Evolutionary conservation across 208 protist species (phyloP).

Genomic region (Trypanosoma theileri): DNA sequence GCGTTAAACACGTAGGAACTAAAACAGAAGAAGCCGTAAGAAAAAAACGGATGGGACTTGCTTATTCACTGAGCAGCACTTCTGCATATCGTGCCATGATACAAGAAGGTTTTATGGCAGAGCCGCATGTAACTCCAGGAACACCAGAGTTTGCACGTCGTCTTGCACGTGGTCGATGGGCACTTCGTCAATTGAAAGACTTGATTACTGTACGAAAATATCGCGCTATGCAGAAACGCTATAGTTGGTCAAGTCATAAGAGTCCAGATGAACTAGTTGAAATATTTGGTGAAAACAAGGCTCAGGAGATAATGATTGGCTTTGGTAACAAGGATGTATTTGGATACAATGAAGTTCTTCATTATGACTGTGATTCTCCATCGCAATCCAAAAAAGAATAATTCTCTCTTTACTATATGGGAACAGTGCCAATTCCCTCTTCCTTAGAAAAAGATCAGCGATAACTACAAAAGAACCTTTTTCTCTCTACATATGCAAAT

Average conservation of each 20-base stretch:
- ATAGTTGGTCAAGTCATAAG: constrained; percentile 56
- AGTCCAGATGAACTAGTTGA: constrained; percentile 39
- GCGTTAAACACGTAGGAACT: neutral
- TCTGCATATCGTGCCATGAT: constrained; percentile 45
- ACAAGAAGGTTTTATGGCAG: constrained; percentile 53
- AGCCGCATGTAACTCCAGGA: constrained; percentile 34
- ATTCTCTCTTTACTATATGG: too few relatives aligned
- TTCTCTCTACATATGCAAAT: too few relatives aligned
- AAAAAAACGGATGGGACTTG: neutral
- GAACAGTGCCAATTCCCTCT: too few relatives aligned
- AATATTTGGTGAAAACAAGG: constrained; percentile 30
- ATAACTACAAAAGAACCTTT: too few relatives aligned
- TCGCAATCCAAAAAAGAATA: neutral
- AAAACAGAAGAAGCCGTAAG: neutral
- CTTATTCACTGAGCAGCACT: constrained; percentile 7
- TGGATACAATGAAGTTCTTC: constrained; percentile 31
- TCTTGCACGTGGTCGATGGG: constrained; percentile 59
- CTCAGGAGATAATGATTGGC: constrained; percentile 37
- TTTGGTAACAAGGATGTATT: constrained; percentile 56
- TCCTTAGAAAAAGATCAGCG: too few relatives aligned
- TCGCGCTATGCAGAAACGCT: constrained; percentile 67
- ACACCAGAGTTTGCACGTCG: constrained; percentile 54
- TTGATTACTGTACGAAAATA: constrained; percentile 61
- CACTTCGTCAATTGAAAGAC: constrained; percentile 50
- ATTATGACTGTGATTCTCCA: constrained; percentile 3